These are phyloP conservation scores for Aphanomyces euteiches DNA, from an alignment of 352 stramenopile genomes.

Conservation along the genomic window DNA sequence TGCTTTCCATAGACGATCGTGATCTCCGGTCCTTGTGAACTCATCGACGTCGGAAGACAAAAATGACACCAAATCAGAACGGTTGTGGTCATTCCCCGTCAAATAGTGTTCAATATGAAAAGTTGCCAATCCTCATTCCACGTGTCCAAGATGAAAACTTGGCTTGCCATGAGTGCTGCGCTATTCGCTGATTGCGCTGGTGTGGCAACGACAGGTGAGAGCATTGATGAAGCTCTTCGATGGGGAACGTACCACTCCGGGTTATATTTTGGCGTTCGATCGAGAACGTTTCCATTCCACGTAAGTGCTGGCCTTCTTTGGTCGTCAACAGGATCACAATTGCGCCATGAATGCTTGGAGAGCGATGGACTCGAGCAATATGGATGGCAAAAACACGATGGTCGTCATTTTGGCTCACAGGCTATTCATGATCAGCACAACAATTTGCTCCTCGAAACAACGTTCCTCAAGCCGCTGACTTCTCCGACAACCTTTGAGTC, in stretches of 20 bases:
- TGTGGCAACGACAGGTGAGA: slow-evolving; percentile 42
- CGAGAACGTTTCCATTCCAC: slow-evolving; percentile 54
- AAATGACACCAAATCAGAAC: background rate
- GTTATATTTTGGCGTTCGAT: slow-evolving; percentile 76
- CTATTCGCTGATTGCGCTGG: slow-evolving; percentile 35
- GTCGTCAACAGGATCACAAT: slow-evolving; percentile 59
- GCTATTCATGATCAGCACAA: slow-evolving; percentile 74
- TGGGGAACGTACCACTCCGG: slow-evolving; percentile 77
- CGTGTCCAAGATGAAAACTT: too few species aligned
- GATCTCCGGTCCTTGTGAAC: background rate
- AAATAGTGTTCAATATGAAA: too few species aligned
- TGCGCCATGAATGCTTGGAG: slow-evolving; percentile 70
- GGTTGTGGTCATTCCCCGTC: too few species aligned
- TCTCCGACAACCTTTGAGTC: background rate
- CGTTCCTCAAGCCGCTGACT: slow-evolving; percentile 42
- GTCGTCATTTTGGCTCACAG: slow-evolving; percentile 53
- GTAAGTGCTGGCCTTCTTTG: slow-evolving; percentile 73
- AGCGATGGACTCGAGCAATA: slow-evolving; percentile 76
- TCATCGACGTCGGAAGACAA: background rate
- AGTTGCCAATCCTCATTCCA: too few species aligned
- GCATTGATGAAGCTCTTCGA: slow-evolving; percentile 34
- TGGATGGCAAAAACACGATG: slow-evolving; percentile 77
- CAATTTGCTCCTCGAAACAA: slow-evolving; percentile 53
- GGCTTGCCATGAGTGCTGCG: too few species aligned
- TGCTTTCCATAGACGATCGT: slow-evolving; percentile 26